Evolutionary conservation across 148 eudicot genomes (phyloP).

Genomic region (Rhododendron williamsianum): DNA sequence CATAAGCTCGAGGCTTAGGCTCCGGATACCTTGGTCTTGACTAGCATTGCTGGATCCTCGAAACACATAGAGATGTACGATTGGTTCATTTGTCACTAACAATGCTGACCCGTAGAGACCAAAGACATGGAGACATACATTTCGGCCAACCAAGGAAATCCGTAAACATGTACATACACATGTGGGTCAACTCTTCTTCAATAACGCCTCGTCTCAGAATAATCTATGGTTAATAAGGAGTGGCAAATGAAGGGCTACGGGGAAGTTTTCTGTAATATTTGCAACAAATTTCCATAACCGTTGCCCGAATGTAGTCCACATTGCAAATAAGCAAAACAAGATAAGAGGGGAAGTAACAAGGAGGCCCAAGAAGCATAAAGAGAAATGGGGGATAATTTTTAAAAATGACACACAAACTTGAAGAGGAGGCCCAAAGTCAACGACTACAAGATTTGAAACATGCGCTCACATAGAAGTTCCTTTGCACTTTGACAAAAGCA

Average conservation of each 20-base stretch:
- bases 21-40: not conserved
- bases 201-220: not conserved
- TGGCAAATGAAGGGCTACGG: not conserved
- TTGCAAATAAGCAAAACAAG: not conserved
- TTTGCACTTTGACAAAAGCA: not conserved
- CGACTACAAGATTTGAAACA: not conserved
- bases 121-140: not conserved
- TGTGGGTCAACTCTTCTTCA: not conserved
- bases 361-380: not conserved
- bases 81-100: not conserved
- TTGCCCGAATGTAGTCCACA: not conserved
- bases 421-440: not conserved
- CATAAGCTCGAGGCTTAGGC: not conserved
- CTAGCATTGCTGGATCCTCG: not conserved
- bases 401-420: not conserved
- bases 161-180: not conserved
- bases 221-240: not conserved
- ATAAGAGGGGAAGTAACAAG: not conserved
- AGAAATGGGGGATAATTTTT: not conserved
- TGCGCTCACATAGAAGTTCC: not conserved
- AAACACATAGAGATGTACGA: not conserved
- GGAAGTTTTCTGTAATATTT: not conserved
- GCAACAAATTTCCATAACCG: not conserved
- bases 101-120: not conserved
- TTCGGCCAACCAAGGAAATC: not conserved